A percentile compares a stretch with the other conserved stretches of the same genome.
Conservation (phyloP, 176 grass and related monocot genomes). For the Olyra latifolia region DNA sequence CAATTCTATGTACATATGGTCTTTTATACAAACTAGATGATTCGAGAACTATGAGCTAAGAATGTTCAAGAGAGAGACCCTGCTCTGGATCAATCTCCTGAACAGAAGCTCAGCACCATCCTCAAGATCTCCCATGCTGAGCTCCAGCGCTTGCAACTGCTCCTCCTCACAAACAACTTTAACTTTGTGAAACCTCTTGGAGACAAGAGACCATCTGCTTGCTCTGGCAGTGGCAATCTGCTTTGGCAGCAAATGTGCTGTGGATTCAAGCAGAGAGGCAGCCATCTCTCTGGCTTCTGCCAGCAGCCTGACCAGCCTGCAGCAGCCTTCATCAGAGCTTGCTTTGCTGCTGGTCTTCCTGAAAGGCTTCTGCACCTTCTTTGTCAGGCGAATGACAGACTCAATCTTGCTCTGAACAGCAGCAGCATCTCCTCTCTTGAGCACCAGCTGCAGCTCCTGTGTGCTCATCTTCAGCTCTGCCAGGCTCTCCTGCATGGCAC, state of each 20-base stretch:
- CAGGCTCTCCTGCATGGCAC: conserved; percentile 30
- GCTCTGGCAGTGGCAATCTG: neutral
- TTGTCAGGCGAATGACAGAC: conserved; percentile 15
- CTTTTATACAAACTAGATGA: too few species aligned
- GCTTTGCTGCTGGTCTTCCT: conserved; percentile 31
- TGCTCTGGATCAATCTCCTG: conserved; percentile 46
- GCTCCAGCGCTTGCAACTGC: conserved; percentile 45
- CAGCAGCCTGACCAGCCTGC: conserved; percentile 21
- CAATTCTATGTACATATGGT: too few species aligned
- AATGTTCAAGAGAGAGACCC: conserved; percentile 52
- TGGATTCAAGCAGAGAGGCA: conserved; percentile 30
- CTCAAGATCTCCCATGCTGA: conserved; percentile 41
- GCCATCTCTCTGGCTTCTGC: conserved; percentile 36
- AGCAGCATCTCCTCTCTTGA: conserved; percentile 30
- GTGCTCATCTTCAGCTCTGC: conserved; percentile 21
- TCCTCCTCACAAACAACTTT: conserved; percentile 34
- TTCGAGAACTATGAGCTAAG: conserved; percentile 44
- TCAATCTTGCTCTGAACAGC: conserved; percentile 25
- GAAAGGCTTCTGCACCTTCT: conserved; percentile 38
- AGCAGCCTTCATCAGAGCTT: neutral
- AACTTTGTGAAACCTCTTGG: conserved; percentile 42
- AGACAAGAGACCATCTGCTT: conserved; percentile 53
- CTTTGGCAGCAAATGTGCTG: conserved; percentile 2
- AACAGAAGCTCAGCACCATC: conserved; percentile 22
- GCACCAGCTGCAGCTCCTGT: conserved; percentile 28